Evolutionary conservation across 2,329 filamentous ascomycete genomes (phyloP).

Genomic region (Fusarium dlaminii): DNA sequence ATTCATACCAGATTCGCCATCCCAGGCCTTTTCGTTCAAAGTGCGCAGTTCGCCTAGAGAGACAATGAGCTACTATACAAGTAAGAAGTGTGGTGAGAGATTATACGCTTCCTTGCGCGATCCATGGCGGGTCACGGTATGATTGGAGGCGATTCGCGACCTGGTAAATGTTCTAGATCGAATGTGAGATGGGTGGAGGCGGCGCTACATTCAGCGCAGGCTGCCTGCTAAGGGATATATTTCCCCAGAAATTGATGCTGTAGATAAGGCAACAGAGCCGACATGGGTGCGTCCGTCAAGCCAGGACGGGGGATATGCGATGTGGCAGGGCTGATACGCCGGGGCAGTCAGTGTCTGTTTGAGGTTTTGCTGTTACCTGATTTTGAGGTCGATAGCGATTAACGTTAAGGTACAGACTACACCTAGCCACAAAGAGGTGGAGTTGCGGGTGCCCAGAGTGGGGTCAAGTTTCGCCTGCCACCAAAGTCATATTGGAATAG

Average conservation of each 20-base stretch:
- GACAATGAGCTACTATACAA: constrained; percentile 24
- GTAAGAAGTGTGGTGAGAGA: neutral
- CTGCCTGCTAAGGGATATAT: constrained; percentile 55
- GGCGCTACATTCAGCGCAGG: constrained; percentile 59
- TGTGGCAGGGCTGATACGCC: constrained; percentile 28
- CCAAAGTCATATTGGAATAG: neutral
- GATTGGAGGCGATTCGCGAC: constrained; percentile 40
- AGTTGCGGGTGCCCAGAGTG: constrained; percentile 22
- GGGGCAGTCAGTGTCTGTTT: constrained; percentile 7
- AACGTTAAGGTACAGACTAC: constrained; percentile 6
- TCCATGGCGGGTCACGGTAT: constrained; percentile 63
- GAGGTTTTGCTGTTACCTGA: constrained; percentile 34
- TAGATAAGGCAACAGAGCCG: constrained; percentile 49
- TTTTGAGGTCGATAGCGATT: constrained; percentile 29
- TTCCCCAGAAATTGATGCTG: constrained; percentile 49
- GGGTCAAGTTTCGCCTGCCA: neutral
- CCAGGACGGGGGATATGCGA: constrained; percentile 39
- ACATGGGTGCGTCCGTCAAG: constrained; percentile 51
- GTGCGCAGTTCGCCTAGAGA: constrained; percentile 84
- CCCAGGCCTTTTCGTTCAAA: constrained; percentile 88
- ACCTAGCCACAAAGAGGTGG: neutral
- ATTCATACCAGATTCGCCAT: constrained; percentile 80
- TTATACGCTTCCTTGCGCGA: constrained; percentile 71
- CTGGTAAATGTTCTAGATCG: constrained; percentile 27
- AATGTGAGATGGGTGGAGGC: constrained; percentile 34